A percentile compares a stretch with the other conserved stretches of the same genome.
Evolutionary conservation across 495 filamentous ascomycete genomes (phyloP).

Genomic region (Aspergillus wentii): DNA sequence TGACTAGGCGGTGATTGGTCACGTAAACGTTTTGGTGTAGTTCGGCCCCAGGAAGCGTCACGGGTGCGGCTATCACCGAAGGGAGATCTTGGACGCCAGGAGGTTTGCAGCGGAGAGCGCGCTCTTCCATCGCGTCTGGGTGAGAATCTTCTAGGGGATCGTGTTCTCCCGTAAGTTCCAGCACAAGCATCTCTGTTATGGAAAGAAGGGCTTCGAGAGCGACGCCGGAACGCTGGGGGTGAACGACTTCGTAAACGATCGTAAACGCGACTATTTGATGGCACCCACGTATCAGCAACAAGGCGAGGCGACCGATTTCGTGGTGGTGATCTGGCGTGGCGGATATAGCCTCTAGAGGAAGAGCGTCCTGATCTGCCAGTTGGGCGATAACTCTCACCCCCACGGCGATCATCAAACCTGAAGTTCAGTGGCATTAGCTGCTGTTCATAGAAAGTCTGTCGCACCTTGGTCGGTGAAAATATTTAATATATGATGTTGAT

Average conservation of each 20-base stretch:
- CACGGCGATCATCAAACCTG: slow-evolving; percentile 50
- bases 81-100: slow-evolving; percentile 44
- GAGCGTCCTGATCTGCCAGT: slow-evolving; percentile 31
- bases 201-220: slow-evolving; percentile 42
- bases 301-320: slow-evolving; percentile 36
- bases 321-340: slow-evolving; percentile 37
- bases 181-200: slow-evolving; percentile 31
- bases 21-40: slow-evolving; percentile 27
- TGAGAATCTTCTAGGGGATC: slow-evolving; percentile 40
- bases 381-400: slow-evolving; percentile 52
- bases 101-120: slow-evolving; percentile 33
- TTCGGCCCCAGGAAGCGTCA: slow-evolving; percentile 27
- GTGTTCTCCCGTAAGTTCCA: slow-evolving; percentile 28
- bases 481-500: slow-evolving; percentile 27
- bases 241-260: slow-evolving; percentile 41
- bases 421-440: slow-evolving; percentile 22
- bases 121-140: slow-evolving; percentile 43
- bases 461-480: slow-evolving; percentile 46
- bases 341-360: slow-evolving; percentile 32
- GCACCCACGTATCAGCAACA: slow-evolving; percentile 46
- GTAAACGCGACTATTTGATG: slow-evolving; percentile 30
- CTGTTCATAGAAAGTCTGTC: slow-evolving; percentile 49
- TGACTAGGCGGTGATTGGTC: slow-evolving; percentile 28
- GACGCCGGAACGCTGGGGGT: slow-evolving; percentile 35
- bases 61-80: slow-evolving; percentile 28